These are phyloP conservation scores for Hortaea sp. DNA, from an alignment of 2,329 filamentous ascomycete species.

Conservation along the genomic window DNA sequence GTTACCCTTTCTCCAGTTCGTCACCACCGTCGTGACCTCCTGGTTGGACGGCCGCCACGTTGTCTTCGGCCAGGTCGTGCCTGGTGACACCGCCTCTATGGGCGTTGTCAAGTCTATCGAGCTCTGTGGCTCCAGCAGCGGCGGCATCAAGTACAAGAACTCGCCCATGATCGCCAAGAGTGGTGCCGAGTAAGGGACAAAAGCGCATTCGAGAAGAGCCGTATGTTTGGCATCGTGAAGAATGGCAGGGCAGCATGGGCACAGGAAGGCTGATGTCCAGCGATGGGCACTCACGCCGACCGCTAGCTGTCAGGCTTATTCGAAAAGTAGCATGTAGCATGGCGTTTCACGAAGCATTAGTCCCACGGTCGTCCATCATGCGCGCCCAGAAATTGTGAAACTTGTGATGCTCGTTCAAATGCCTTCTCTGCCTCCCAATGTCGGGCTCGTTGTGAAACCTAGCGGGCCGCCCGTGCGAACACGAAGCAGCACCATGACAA, in stretches of 20 bases:
- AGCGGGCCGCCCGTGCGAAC: no score
- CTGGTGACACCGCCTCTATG: slow-evolving; percentile 43
- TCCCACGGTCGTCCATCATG: no score
- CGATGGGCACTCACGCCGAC: not conserved
- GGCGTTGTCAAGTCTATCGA: slow-evolving; percentile 50
- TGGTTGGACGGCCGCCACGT: slow-evolving; percentile 74
- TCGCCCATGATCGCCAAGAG: slow-evolving; percentile 43
- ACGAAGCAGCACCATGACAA: no score
- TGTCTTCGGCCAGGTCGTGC: slow-evolving; percentile 66
- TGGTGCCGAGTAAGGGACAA: slow-evolving; percentile 28
- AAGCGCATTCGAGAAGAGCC: not conserved
- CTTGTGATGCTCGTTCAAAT: no score
- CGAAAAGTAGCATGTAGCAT: not conserved
- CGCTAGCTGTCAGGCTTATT: not conserved
- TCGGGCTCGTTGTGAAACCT: no score
- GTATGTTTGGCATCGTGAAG: not conserved
- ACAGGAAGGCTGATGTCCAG: not conserved
- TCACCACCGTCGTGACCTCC: slow-evolving; percentile 57
- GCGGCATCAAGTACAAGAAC: slow-evolving; percentile 42
- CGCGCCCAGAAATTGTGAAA: no score
- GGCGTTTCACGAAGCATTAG: no score
- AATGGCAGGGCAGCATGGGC: not conserved
- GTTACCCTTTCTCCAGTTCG: slow-evolving; percentile 13
- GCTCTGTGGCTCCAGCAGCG: slow-evolving; percentile 45
- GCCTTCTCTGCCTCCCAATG: no score